Base-by-base conservation (phyloP, 306 rosid species). In the Cucurbita argyrosperma region DNA sequence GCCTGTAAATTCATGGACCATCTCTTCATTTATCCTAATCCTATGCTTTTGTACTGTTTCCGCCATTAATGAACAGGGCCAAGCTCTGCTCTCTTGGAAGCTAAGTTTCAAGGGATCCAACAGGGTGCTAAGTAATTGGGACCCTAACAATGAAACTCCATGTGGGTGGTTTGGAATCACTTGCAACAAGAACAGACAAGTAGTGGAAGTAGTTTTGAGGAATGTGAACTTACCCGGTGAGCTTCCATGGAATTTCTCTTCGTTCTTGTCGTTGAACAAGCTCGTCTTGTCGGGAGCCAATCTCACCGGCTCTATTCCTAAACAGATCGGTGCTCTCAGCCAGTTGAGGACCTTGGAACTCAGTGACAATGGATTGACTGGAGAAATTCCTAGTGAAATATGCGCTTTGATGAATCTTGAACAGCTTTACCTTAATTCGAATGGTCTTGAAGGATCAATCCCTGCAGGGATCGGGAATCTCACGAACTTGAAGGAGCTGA, bases 1-100 rank as follows among this genome's bases (percentile, higher is more conserved):
- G 98, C 97, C 98, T 93, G 92, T 79, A 78, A 81, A 85, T 85
- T 88, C 80, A 89, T 86, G 92, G 85, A 85, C 84, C 80, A 81
- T 77, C 82, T 81, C 79, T 79, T 85, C 80, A 82, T 80, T 76
- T 71, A 54, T 78, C 67, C 37, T 70, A 46, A 77, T 78, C 81
- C 65, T 88, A 80, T 79, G 70, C 57, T 83, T 83, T 67, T 49
- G 74, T 19, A 21, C 39, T 50, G 80, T 84, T 78, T 67, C 61
- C 42, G 91, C 94, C n/a, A 77, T 90, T 15, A 88, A 89, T 84
- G 86, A 69, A 52, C 97, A 93, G 79, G 98, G 96, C 46, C 83
- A 77, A 71, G 84, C 97, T 84, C 88, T 93, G 69, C 85, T 90
- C 65, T 78, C 90, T 42, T 93, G 98, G 98, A 93, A 83, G 89